Conservation (phyloP, 78 protist genomes). For the Trichosphaerium sp. region DNA sequence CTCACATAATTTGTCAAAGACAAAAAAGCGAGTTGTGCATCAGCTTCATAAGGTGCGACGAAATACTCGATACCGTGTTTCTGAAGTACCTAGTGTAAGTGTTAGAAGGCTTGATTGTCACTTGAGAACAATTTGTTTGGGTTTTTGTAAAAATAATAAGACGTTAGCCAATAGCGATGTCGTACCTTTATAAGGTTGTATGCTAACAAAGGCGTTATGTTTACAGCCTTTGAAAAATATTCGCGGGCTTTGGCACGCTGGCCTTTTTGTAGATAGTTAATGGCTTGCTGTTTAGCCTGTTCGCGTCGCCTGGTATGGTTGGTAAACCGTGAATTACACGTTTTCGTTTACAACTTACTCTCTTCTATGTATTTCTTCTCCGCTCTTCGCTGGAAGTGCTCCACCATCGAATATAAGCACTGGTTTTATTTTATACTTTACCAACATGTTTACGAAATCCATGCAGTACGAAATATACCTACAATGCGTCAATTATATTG, state of each 20-base stretch:
- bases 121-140: background rate
- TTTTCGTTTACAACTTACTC: conserved; percentile 4
- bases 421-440: conserved; percentile 43
- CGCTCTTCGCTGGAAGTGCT: conserved; percentile 58
- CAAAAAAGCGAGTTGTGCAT: conserved; percentile 95
- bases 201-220: conserved; percentile 73
- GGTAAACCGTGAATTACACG: background rate
- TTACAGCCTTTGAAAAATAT: conserved; percentile 42
- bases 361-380: conserved; percentile 49
- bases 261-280: conserved; percentile 25
- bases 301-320: conserved; percentile 9
- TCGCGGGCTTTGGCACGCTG: conserved; percentile 8
- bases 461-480: conserved; percentile 23
- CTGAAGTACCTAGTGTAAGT: conserved; percentile 29
- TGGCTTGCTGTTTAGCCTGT: conserved; percentile 6
- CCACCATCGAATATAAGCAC: conserved; percentile 83
- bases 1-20: conserved; percentile 24
- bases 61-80: conserved; percentile 29
- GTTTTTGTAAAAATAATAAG: background rate
- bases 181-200: conserved; percentile 17
- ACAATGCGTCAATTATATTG: background rate
- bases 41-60: conserved; percentile 99
- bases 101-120: background rate
- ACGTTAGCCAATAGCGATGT: background rate
- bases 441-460: conserved; percentile 34